A percentile compares a stretch with the other conserved stretches of the same genome.
Conservation (phyloP, 2,329 filamentous ascomycete species). For the Cercospora sp. region DNA sequence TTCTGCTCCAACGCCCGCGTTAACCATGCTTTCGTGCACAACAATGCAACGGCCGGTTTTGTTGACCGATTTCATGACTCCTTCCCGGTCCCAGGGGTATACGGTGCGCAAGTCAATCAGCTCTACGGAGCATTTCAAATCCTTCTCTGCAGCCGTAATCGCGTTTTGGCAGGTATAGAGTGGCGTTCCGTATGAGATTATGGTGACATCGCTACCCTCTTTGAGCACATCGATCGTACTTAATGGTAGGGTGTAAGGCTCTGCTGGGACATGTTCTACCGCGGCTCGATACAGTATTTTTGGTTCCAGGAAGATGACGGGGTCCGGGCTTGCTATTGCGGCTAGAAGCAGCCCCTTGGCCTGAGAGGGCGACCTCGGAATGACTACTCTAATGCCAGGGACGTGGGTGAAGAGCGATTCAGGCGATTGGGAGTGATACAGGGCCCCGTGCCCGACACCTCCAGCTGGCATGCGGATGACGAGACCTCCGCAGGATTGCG, state of each 20-base stretch:
- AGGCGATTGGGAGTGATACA: conserved; percentile 88
- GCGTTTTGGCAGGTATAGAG: conserved; percentile 80
- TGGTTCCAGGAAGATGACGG: conserved; percentile 90
- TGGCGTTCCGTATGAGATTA: conserved; percentile 87
- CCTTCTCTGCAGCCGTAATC: conserved; percentile 72
- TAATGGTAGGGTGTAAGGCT: conserved; percentile 77
- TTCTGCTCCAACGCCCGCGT: conserved; percentile 84
- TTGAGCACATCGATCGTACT: conserved; percentile 84
- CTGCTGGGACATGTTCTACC: conserved; percentile 84
- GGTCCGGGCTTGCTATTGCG: conserved; percentile 76
- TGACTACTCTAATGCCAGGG: conserved; percentile 79
- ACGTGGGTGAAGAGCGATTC: conserved; percentile 87
- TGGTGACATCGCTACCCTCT: conserved; percentile 74
- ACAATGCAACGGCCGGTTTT: conserved; percentile 86
- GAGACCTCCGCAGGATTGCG: conserved; percentile 65
- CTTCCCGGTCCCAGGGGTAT: conserved; percentile 87
- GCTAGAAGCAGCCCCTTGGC: conserved; percentile 83
- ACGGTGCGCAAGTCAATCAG: conserved; percentile 85
- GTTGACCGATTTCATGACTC: conserved; percentile 75
- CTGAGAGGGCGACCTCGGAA: conserved; percentile 81
- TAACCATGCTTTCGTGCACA: conserved; percentile 90
- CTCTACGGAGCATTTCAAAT: conserved; percentile 75
- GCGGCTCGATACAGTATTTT: conserved; percentile 91
- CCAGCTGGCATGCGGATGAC: conserved; percentile 90
- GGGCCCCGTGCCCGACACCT: conserved; percentile 81